A percentile compares a stretch with the other conserved stretches of the same genome.
Evolutionary conservation across 306 rosid genomes (phyloP).

Genomic region (Malus sieversii): DNA sequence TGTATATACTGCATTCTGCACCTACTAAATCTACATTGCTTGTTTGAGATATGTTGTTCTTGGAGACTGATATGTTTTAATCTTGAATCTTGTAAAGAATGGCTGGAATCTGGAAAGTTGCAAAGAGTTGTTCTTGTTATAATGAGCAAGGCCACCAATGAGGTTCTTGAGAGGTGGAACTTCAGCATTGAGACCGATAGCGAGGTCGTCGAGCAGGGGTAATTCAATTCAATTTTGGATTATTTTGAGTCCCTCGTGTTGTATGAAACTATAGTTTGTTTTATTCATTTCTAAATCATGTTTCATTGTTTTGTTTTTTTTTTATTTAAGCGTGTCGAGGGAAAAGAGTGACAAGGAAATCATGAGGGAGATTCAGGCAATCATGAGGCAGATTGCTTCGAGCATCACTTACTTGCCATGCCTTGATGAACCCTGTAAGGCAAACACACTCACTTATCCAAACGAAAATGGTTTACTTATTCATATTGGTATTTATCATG

Average conservation of each 20-base stretch:
- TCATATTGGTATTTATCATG: background rate
- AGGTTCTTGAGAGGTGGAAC: constrained; percentile 96
- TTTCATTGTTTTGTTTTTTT: background rate
- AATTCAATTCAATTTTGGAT: background rate
- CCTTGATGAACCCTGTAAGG: constrained; percentile 86
- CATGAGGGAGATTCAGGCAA: constrained; percentile 99
- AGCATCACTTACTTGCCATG: constrained; percentile 98
- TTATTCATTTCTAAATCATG: background rate
- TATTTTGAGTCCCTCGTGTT: background rate
- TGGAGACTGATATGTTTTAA: background rate
- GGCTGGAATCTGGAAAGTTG: constrained; percentile 97
- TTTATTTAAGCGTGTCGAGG: constrained; percentile 52
- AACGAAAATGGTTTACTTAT: too few relatives aligned
- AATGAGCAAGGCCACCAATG: constrained; percentile 65
- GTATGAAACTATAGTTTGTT: background rate
- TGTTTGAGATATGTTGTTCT: background rate
- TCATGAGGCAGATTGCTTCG: constrained; percentile 98
- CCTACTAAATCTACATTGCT: background rate
- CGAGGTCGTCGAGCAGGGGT: constrained; percentile 85
- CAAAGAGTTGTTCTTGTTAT: constrained; percentile 93
- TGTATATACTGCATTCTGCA: background rate
- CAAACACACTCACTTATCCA: background rate
- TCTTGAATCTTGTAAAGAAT: constrained; percentile 48
- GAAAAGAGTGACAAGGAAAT: constrained; percentile 98
- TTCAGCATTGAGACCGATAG: constrained; percentile 91